Percentiles rank a stretch among this genome's conserved stretches.
These are phyloP conservation scores for Lipomyces yamanashiensis DNA, from an alignment of 805 yeast genomes.

Conservation along the genomic window DNA sequence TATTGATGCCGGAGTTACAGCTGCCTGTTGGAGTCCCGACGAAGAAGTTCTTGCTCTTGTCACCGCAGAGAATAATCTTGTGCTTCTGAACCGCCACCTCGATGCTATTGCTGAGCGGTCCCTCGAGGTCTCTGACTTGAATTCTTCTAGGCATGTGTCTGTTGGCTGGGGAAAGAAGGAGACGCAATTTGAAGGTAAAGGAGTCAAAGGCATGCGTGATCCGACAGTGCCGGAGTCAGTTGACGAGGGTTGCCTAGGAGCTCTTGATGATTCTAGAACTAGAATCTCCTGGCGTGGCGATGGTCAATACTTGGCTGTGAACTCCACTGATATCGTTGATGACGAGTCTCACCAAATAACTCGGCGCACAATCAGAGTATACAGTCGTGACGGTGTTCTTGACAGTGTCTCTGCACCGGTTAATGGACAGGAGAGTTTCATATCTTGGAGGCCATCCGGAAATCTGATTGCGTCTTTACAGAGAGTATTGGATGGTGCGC, in stretches of 20 bases:
- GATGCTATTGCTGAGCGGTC: constrained; percentile 76
- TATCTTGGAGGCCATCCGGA: constrained; percentile 93
- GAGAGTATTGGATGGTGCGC: constrained; percentile 53
- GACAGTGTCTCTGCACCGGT: constrained; percentile 89
- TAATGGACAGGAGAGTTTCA: constrained; percentile 71
- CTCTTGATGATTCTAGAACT: constrained; percentile 55
- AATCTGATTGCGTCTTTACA: constrained; percentile 82
- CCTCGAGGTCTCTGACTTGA: constrained; percentile 65
- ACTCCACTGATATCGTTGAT: constrained; percentile 58
- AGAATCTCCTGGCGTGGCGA: constrained; percentile 94
- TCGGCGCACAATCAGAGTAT: constrained; percentile 83
- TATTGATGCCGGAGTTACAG: constrained; percentile 71
- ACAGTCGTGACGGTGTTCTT: constrained; percentile 74
- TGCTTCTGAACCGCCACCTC: constrained; percentile 72
- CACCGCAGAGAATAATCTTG: constrained; percentile 54
- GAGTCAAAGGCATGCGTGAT: constrained; percentile 80
- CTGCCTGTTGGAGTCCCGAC: constrained; percentile 88
- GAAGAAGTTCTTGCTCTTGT: constrained; percentile 80
- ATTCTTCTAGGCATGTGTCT: constrained; percentile 78
- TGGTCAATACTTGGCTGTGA: constrained; percentile 77
- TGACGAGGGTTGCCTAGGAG: constrained; percentile 67
- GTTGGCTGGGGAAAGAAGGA: constrained; percentile 99
- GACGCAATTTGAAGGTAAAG: constrained; percentile 94
- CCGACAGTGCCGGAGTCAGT: constrained; percentile 82
- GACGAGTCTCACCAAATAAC: constrained; percentile 38